phyloP scores from a whole-genome alignment of 768 basidiomycete genomes.

The Melanogaster broomeanus region DNA sequence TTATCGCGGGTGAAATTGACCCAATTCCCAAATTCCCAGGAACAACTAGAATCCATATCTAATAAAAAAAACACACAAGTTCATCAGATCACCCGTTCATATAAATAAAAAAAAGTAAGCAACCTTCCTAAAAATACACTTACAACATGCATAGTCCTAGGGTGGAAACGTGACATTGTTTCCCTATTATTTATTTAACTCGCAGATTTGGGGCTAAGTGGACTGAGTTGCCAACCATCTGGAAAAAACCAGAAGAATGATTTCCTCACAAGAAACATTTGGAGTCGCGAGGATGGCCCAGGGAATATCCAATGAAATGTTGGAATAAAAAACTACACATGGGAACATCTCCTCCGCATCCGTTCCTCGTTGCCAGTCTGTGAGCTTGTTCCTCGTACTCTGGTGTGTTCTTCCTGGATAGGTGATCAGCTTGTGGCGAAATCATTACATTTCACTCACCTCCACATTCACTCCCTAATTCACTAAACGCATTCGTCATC shows the following conservation, averaged over 20 bases:
- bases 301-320: too few relatives aligned
- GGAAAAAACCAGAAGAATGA: too few relatives aligned
- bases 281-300: conserved; percentile 64
- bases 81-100: conserved; percentile 38
- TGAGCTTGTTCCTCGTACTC: conserved; percentile 65
- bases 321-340: too few relatives aligned
- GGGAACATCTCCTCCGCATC: conserved; percentile 47
- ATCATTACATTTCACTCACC: conserved; percentile 40
- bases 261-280: too few relatives aligned
- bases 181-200: conserved; percentile 68
- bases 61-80: too few relatives aligned
- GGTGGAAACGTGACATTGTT: conserved; percentile 73
- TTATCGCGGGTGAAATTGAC: too few relatives aligned
- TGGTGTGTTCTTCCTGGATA: conserved; percentile 60
- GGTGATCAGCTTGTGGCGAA: conserved; percentile 4
- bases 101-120: conserved; percentile 54
- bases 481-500: conserved; percentile 90
- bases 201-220: conserved; percentile 29
- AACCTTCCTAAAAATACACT: too few relatives aligned
- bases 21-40: too few relatives aligned
- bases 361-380: conserved; percentile 54
- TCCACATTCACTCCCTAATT: conserved; percentile 85
- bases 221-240: not conserved
- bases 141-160: conserved; percentile 67
- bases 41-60: too few relatives aligned